Base-by-base conservation (phyloP, 306 rosid genomes). In the Pterocarpus macrocarpus region DNA sequence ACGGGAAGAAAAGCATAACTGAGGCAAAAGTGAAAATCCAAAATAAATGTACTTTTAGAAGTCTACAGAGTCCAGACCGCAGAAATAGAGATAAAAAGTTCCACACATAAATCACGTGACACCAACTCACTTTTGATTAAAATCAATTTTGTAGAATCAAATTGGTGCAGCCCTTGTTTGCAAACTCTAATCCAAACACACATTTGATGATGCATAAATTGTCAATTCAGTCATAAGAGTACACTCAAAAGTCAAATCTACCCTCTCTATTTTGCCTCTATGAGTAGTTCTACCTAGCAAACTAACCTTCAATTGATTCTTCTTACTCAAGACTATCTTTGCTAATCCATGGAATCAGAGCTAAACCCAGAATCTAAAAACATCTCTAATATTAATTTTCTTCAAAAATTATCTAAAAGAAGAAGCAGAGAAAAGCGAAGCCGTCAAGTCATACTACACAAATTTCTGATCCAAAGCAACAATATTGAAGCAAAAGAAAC, bases 361-460 rank as follows among this genome's bases (percentile, higher is more conserved):
- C 65, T 61, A 71, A 79, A 83, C 75, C 85, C 79, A 76, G 59
- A 75, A 79, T 78, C 79, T 62, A 50, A 14, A 47, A 47, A 11
- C 53, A 47, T 59, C 73, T 65, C 67, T 22, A 56, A 45, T 44
- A 56, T 66, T 47, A 65, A 61, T 57, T 35, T 64, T 14, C 67
- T 78, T 43, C 33, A 35, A 76, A 35, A 76, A 4, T 52, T 52
- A 2, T 13, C 8, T n/a, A 0, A 2, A 2, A 3, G 4, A 14
- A 15, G 2, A 64, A 8, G 2, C 1, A 13, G 16, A 44, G 3
- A 68, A 57, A 28, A 10, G 28, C 50, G 47, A 2, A 38, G 56
- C n/a, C 73, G 4, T 45, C 50, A 71, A 68, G 49, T 30, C 59
- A 82, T 16, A 69, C 4, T 30, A 64, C 16, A 34, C 64, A 15